Base-by-base conservation (phyloP, 2,329 filamentous ascomycete species). In the Teratosphaeria gauchensis region DNA sequence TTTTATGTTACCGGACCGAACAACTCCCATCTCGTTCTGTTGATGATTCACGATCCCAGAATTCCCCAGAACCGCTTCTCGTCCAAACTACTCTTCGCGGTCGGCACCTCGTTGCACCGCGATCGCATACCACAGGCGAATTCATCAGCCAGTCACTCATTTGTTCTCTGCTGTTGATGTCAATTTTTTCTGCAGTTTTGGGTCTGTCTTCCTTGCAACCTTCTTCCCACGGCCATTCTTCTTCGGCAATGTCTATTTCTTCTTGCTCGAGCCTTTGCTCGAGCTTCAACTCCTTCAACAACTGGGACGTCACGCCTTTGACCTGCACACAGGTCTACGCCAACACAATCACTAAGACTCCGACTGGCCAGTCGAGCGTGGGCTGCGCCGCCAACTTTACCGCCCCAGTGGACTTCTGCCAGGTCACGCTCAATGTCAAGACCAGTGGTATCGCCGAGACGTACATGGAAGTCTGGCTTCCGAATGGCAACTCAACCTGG, bases 391-490 rank as follows among this genome's bases (percentile, higher is more conserved):
- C 63, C 42, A 61, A 62, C 11, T 61, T 66, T 56, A 63, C 61
- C 11, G 63, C 68, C 21, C 51, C 60, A 3, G 63, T 69, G 51
- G 73, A 76, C 58, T 63, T 76, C 12, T 78, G 76, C 63, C 74
- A 75, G 32, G 66, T 77, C 32, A 69, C 71, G 4, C 65, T 77
- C 28, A 72, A 70, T 54, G 70, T 77, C n/a, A 64, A 71, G 4
- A 77, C 75, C 8, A 74, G 73, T 33, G 66, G 69, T 52, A 66
- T 69, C n/a, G 75, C 73, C 2, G 70, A 73, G 21, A 71, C 75
- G 55, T 75, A 71, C 56, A 73, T 76, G 70, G 76, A 78, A 65
- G 74, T 76, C 19, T 78, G 75, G 75, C 65, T 78, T 14, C 76
- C 51, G 73, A 76, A n/a, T 16, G 42, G 42, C 42, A n/a, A 48